Evolutionary conservation across 2,329 filamentous ascomycete genomes (phyloP).

Genomic region (Paracoccidioides lutzii): DNA sequence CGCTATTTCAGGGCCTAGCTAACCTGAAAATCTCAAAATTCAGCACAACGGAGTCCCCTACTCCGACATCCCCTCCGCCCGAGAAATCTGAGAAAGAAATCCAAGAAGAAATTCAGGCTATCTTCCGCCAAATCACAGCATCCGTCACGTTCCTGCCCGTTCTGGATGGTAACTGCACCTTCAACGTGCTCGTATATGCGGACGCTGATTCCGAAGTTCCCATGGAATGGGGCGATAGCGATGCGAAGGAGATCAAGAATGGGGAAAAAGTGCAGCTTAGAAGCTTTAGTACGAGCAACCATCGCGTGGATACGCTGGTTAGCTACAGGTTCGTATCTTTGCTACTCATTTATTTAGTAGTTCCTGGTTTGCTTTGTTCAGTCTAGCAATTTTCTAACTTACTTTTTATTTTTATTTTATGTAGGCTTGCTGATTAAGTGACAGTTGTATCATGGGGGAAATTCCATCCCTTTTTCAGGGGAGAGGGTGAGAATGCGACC

Average conservation of each 20-base stretch:
- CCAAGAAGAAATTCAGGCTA: constrained; percentile 86
- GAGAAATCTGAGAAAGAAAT: constrained; percentile 92
- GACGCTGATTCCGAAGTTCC: constrained; percentile 94
- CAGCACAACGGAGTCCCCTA: constrained; percentile 1
- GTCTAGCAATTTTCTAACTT: not conserved
- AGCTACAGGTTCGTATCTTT: constrained; percentile 54
- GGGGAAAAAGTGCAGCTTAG: constrained; percentile 91
- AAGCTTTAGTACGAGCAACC: constrained; percentile 90
- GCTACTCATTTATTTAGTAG: not conserved
- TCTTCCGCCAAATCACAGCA: constrained; percentile 96
- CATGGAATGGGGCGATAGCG: constrained; percentile 96
- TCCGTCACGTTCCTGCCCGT: constrained; percentile 95
- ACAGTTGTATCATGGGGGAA: not conserved
- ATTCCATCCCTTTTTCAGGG: not conserved
- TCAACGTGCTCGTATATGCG: constrained; percentile 96
- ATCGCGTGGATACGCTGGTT: constrained; percentile 87
- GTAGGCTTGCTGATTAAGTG: not conserved
- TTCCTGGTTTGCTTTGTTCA: not conserved
- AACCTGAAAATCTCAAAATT: not conserved
- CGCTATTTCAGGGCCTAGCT: not conserved
- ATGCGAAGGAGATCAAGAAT: constrained; percentile 90
- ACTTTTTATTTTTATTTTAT: not conserved
- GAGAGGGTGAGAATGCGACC: not conserved
- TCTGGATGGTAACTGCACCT: constrained; percentile 87
- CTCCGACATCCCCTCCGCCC: constrained; percentile 19